Conservation (phyloP, 2,329 filamentous ascomycete species). For the Epichloe coenophiala region DNA sequence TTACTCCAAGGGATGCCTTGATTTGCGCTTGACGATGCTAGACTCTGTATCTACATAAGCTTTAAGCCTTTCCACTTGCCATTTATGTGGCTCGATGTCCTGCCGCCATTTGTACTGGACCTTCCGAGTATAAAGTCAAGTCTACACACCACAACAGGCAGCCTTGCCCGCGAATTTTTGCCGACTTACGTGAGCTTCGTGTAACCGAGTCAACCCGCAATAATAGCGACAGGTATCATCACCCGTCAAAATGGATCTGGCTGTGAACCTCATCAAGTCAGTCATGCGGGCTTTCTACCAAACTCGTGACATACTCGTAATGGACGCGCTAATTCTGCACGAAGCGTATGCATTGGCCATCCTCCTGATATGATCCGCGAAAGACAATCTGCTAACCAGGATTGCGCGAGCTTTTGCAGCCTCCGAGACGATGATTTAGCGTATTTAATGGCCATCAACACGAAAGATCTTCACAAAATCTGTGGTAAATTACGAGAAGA, state of each 20-base stretch:
- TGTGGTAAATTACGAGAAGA: constrained; percentile 77
- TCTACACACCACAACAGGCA: not conserved
- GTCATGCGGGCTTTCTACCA: constrained; percentile 79
- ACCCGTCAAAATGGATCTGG: constrained; percentile 32
- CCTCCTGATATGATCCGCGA: not conserved
- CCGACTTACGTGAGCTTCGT: not conserved
- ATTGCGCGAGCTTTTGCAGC: constrained; percentile 35
- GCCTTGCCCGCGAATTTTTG: not conserved
- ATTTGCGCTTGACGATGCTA: not conserved
- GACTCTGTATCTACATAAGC: not conserved
- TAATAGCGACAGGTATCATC: not conserved
- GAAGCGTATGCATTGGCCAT: constrained; percentile 45
- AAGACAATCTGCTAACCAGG: not conserved
- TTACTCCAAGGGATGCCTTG: not conserved
- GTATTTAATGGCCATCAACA: constrained; percentile 75
- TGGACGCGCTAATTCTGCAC: constrained; percentile 79
- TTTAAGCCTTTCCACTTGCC: not conserved
- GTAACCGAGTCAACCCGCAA: not conserved
- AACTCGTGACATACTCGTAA: constrained; percentile 68
- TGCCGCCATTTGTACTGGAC: no score
- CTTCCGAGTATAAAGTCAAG: not conserved
- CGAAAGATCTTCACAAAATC: constrained; percentile 82
- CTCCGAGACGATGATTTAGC: constrained; percentile 81
- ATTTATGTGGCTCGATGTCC: no score
- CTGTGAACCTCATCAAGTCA: constrained; percentile 71